A percentile compares a stretch with the other conserved stretches of the same genome.
phyloP scores from a whole-genome alignment of 1,139 yeast genomes.

The Meyerozyma smithsonii region DNA sequence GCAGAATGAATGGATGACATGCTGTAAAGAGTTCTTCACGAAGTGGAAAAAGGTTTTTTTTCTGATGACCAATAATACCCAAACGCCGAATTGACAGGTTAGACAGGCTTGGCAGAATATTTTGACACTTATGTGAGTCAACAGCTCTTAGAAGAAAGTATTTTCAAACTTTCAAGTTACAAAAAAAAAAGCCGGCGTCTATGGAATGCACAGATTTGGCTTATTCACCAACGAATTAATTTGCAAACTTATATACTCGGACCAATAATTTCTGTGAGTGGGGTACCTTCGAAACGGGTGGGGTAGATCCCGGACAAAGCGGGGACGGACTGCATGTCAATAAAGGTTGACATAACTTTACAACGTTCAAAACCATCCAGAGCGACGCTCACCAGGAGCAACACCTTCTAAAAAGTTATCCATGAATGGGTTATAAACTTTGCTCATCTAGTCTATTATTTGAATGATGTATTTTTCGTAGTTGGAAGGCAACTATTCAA shows the following conservation, averaged over 20 bases:
- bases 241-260: not conserved
- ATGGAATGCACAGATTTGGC: not conserved
- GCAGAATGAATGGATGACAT: constrained; percentile 1
- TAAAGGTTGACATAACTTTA: not conserved
- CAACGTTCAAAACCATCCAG: too few species aligned
- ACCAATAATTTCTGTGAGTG: not conserved
- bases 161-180: not conserved
- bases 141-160: not conserved
- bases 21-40: not conserved
- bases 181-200: not conserved
- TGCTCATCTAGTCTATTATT: too few species aligned
- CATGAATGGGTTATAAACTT: too few species aligned
- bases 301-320: not conserved
- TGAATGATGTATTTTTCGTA: too few species aligned
- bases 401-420: too few species aligned
- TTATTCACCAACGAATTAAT: not conserved
- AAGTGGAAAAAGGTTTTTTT: not conserved
- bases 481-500: too few species aligned
- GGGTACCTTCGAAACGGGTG: not conserved
- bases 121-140: not conserved
- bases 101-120: not conserved
- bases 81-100: not conserved
- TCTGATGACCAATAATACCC: not conserved
- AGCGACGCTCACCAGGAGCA: too few species aligned
- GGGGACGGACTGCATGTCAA: not conserved